Base-by-base conservation (phyloP, 1,284 basidiomycete genomes). In the Marasmius tenuissimus region DNA sequence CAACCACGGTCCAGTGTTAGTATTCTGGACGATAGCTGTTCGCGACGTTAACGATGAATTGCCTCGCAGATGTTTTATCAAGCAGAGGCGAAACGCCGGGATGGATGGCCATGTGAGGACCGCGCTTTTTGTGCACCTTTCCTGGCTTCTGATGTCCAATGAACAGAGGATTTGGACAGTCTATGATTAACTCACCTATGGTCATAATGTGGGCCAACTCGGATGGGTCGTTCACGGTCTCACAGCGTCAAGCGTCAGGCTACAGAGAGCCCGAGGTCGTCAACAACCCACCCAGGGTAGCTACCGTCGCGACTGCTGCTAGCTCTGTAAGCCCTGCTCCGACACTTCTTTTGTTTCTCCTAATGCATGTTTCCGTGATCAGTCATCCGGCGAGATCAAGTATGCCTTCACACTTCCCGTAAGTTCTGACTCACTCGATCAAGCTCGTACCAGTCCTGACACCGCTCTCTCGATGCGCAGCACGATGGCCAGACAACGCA, bases 151-250 rank as follows among this genome's bases (percentile, higher is more conserved):
- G n/a, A 48, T 67, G 16, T 18, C 45, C 20, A 1, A 14, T 66
- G 49, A 60, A 9, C 61, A 85, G 83, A 66, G 86, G 86, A 1
- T 87, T 86, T 67, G 86, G 86, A 9, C 67, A 63, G 0, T 66
- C 71, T 52, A 88, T 88, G 86, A 69, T 76, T 7, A 71, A 78
- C 63, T 75, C 81, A 8, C 81, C 84, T 0, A 85, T 89, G 84
- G 83, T 89, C 55, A 84, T 91, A 52, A 81, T 85, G 73, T 91
- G 88, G 88, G 73, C 82, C 7, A 86, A 87, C 67, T 71, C 72
- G 11, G 80, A 85, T 64, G 81, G 81, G 7, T 73, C 77, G 1
- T 75, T 86, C 50, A 86, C 85, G 10, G 72, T 89, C 37, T 87
- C 85, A 14, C 88, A 90, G 69, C 80, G 88, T 38, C 71, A 71